Evolutionary conservation across 148 eudicot genomes (phyloP).

Genomic region (Selenicereus undatus): DNA sequence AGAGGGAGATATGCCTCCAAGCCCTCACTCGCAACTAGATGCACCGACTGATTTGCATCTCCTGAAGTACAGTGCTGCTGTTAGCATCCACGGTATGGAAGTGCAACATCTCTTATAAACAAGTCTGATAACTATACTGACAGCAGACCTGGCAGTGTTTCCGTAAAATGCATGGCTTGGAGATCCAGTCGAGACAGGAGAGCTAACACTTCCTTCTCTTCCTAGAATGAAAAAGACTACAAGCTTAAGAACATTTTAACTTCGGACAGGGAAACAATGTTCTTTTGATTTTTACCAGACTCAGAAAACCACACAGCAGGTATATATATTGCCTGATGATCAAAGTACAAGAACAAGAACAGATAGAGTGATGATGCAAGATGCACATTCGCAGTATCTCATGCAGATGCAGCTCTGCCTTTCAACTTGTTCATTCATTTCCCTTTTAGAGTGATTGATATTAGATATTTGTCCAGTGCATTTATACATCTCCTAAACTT

Average conservation of each 20-base stretch:
- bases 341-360: background rate
- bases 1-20: constrained; percentile 98
- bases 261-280: too few species aligned
- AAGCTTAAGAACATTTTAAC: background rate
- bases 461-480: too few species aligned
- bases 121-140: background rate
- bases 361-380: background rate
- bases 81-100: background rate
- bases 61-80: constrained; percentile 29
- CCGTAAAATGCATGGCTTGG: constrained; percentile 56
- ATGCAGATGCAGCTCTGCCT: too few species aligned
- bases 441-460: too few species aligned
- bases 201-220: constrained; percentile 86
- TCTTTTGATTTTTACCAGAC: background rate
- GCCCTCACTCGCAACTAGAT: constrained; percentile 92
- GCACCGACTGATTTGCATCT: constrained; percentile 87
- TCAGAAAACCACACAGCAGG: background rate
- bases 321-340: background rate
- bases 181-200: constrained; percentile 86
- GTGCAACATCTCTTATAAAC: background rate
- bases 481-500: too few species aligned
- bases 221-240: constrained; percentile 41
- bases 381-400: too few species aligned
- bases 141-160: constrained; percentile 63
- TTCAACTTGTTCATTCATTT: too few species aligned